Percentiles rank a stretch among this genome's conserved stretches.
These are phyloP conservation scores for Pleurozium schreberi DNA, from an alignment of 225 moss, liverwort and hornwort species.

Conservation along the genomic window DNA sequence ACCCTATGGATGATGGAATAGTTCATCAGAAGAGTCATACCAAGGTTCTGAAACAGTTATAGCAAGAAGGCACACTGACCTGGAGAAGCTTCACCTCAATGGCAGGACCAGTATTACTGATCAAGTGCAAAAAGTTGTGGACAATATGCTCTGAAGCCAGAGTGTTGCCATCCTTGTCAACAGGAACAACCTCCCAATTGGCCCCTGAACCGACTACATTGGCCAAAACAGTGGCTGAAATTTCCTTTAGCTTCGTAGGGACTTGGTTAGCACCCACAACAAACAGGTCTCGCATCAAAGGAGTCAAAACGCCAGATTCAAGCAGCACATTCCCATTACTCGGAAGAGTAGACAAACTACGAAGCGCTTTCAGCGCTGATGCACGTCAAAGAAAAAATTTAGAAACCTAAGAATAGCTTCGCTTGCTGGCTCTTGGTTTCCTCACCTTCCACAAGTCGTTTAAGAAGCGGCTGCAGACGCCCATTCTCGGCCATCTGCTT, in stretches of 20 bases:
- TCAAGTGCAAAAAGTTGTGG: slow-evolving; percentile 50
- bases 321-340: slow-evolving; percentile 44
- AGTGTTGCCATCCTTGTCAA: slow-evolving; percentile 50
- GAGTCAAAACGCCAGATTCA: slow-evolving; percentile 32
- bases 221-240: slow-evolving; percentile 51
- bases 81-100: slow-evolving; percentile 62
- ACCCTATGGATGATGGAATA: background rate
- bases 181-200: slow-evolving; percentile 38
- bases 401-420: background rate
- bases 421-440: background rate
- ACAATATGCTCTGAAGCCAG: slow-evolving; percentile 50
- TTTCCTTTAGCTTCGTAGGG: slow-evolving; percentile 56
- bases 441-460: slow-evolving; percentile 50
- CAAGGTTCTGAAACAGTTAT: background rate
- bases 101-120: slow-evolving; percentile 65
- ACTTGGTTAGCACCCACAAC: slow-evolving; percentile 46
- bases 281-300: slow-evolving; percentile 55
- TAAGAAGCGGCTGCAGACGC: slow-evolving; percentile 54
- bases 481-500: slow-evolving; percentile 69
- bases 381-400: background rate
- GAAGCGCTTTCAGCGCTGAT: slow-evolving; percentile 44
- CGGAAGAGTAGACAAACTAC: slow-evolving; percentile 35
- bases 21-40: background rate
- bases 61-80: slow-evolving; percentile 6
- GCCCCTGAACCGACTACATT: slow-evolving; percentile 45